Conservation (phyloP, 2,329 filamentous ascomycete genomes). For the Fonsecaea nubica region DNA sequence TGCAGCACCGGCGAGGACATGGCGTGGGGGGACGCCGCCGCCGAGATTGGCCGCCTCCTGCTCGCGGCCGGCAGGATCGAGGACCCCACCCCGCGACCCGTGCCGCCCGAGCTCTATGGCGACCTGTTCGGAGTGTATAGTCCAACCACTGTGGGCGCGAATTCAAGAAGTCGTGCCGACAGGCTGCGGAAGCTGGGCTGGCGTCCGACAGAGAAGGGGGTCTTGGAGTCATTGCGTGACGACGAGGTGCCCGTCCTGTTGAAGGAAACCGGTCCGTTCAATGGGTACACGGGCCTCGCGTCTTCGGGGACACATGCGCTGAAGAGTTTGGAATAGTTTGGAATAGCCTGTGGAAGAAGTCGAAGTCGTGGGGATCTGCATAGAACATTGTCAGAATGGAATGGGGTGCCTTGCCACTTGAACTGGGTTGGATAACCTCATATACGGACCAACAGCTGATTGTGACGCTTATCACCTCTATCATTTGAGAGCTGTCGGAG, state of each 20-base stretch:
- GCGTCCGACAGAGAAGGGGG: slow-evolving; percentile 54
- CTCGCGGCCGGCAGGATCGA: slow-evolving; percentile 48
- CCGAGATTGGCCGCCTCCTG: slow-evolving; percentile 48
- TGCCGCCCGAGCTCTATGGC: slow-evolving; percentile 48
- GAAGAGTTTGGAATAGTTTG: slow-evolving; percentile 20
- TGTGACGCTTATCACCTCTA: too few species aligned
- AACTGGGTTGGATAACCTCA: too few species aligned
- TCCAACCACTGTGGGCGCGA: slow-evolving; percentile 49
- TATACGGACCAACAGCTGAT: too few species aligned
- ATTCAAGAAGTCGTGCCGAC: slow-evolving; percentile 52
- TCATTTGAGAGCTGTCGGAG: too few species aligned
- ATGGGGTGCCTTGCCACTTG: too few species aligned
- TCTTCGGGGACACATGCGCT: slow-evolving; percentile 22
- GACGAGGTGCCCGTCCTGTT: slow-evolving; percentile 47
- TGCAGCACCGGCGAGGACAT: slow-evolving; percentile 51
- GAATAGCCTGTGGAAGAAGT: slow-evolving; percentile 3
- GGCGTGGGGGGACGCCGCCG: slow-evolving; percentile 52
- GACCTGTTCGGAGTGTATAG: slow-evolving; percentile 52
- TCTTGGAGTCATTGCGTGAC: slow-evolving; percentile 48
- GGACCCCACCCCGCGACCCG: slow-evolving; percentile 46
- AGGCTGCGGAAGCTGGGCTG: slow-evolving; percentile 55
- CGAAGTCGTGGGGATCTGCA: background rate
- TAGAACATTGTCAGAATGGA: background rate
- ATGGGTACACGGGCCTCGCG: slow-evolving; percentile 20
- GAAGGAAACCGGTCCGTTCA: slow-evolving; percentile 10